Conservation (phyloP, 768 basidiomycete species). For the Leccinum boreale region DNA sequence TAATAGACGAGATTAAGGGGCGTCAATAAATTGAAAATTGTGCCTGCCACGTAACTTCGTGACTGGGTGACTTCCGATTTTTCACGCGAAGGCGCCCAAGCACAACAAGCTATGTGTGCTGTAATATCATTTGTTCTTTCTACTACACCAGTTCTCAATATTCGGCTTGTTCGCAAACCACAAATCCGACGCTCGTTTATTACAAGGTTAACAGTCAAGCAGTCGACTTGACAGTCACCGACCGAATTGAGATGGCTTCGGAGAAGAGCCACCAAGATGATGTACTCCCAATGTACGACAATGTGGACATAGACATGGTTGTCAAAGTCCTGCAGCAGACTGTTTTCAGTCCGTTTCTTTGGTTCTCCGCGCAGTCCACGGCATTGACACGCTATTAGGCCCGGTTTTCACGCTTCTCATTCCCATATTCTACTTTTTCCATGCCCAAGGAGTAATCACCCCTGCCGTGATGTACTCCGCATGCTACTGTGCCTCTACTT, state of each 20-base stretch:
- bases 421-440: constrained; percentile 75
- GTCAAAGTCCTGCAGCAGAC: constrained; percentile 79
- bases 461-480: constrained; percentile 49
- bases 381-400: constrained; percentile 40
- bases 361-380: neutral
- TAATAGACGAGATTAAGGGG: too few relatives aligned
- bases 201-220: neutral
- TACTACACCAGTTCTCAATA: neutral
- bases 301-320: constrained; percentile 71
- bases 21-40: too few relatives aligned
- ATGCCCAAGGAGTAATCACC: constrained; percentile 53
- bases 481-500: constrained; percentile 57
- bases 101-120: too few relatives aligned
- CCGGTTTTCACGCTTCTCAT: constrained; percentile 84
- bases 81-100: neutral
- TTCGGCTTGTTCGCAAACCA: neutral
- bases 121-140: neutral
- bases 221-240: neutral
- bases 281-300: constrained; percentile 55
- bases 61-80: too few relatives aligned
- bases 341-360: constrained; percentile 59
- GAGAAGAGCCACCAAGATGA: constrained; percentile 27
- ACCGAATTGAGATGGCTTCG: constrained; percentile 3
- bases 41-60: too few relatives aligned
- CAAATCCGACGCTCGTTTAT: neutral